Evolutionary conservation across 345 rosid species (phyloP).

Genomic region (Populus alba): DNA sequence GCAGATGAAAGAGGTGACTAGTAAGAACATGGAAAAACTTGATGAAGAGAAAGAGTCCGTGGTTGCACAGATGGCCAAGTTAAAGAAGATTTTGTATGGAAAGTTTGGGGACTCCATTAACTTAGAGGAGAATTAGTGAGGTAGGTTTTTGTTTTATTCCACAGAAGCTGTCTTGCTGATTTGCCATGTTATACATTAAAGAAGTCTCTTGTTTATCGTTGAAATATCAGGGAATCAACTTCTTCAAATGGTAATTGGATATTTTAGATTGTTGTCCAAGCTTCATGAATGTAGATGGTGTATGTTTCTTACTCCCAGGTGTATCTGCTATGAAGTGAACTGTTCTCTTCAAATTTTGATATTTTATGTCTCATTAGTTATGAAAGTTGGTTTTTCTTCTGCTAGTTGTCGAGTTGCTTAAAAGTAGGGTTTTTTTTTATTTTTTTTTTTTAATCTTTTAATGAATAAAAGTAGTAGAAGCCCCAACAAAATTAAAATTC

Average conservation of each 20-base stretch:
- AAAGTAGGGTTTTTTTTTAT: no score
- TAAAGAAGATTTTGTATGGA: slow-evolving; percentile 83
- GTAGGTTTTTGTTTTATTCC: neutral
- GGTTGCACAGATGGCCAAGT: slow-evolving; percentile 60
- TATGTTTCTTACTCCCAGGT: neutral
- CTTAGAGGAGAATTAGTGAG: slow-evolving; percentile 74
- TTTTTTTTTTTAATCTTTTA: no score
- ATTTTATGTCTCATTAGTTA: neutral
- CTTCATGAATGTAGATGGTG: neutral
- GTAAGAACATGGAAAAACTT: slow-evolving; percentile 58
- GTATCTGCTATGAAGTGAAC: neutral
- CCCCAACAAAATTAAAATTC: neutral
- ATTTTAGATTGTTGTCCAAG: neutral
- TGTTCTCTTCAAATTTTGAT: neutral
- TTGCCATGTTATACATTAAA: neutral
- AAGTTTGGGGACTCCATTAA: slow-evolving; percentile 91
- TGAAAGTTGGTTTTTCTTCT: neutral
- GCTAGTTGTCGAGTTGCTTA: neutral
- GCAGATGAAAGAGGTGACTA: slow-evolving; percentile 64
- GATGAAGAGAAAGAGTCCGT: slow-evolving; percentile 71
- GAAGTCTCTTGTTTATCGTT: slow-evolving; percentile 1
- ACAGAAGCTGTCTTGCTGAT: neutral
- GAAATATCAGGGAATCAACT: neutral
- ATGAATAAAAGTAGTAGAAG: neutral
- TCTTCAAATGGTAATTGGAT: neutral